Base-by-base conservation (phyloP, 208 protist genomes). In the Trypanosoma brucei region DNA sequence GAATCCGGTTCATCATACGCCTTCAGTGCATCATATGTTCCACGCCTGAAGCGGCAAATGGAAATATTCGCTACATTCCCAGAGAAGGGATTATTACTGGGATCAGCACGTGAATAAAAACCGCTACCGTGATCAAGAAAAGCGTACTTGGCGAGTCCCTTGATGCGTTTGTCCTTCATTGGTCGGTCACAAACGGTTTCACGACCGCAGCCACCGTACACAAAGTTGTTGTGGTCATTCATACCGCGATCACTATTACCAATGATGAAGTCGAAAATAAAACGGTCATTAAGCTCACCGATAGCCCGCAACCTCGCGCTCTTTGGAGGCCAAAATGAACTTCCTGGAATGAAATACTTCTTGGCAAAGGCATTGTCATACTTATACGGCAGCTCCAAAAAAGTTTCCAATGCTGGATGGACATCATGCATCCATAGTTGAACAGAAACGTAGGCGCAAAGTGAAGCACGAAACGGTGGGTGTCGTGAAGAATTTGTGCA, bases 361-460 rank as follows among this genome's bases (percentile, higher is more conserved):
- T 55, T 40, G 3, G 74, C 70, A 65, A 93, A 91, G 9, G 63
- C 52, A 39, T 71, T 68, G 53, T 86, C 76, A 33, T 78, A 76
- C 61, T 85, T 77, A 55, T 84, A 94, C 0, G 77, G 77, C 3
- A 94, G 59, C 8, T 68, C 84, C 11, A 94, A 61, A 68, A 88
- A 88, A 5, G 84, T 86, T 33, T 85, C 71, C 0, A 90, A 68
- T 2, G 78, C 73, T 3, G 76, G 59, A 53, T 94, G 84, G 13
- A 94, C 82, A 44, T 94, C 84, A 56, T 82, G 78, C 87, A 94
- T 94, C 84, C 87, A 94, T 46, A 94, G 60, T 68, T 94, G 87
- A 37, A 83, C 56, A 44, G 84, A 72, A 30, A 86, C 87, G 70
- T 83, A 74, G 34, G 70, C 67, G 65, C 87, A 94, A 49, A 65